Evolutionary conservation across 306 rosid genomes (phyloP).

Genomic region (Hippophae gyantsensis): DNA sequence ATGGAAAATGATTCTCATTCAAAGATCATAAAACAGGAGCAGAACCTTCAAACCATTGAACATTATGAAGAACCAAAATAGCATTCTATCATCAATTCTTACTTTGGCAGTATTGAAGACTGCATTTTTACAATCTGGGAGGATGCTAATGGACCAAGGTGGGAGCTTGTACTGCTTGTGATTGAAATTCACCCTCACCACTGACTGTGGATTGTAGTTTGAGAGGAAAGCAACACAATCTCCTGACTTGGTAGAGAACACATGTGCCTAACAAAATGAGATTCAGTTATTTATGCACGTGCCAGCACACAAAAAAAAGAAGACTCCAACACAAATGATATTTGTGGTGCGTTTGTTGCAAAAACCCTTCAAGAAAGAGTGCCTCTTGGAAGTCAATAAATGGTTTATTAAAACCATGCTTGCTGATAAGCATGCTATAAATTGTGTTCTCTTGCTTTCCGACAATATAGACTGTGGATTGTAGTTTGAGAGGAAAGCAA

Average conservation of each 20-base stretch:
- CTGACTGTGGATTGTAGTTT: conserved; percentile 43
- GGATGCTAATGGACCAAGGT: conserved; percentile 84
- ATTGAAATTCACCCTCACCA: conserved; percentile 48
- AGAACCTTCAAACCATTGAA: background rate
- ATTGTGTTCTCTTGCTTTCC: background rate
- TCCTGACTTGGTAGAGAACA: conserved; percentile 46
- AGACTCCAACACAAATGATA: background rate
- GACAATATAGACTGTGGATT: conserved; percentile 26
- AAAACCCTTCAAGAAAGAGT: too few relatives aligned
- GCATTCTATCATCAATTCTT: conserved; percentile 9
- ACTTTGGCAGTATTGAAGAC: conserved; percentile 80
- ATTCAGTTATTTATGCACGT: conserved; percentile 5
- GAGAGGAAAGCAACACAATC: conserved; percentile 80
- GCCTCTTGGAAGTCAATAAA: too few relatives aligned
- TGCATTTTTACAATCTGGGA: conserved; percentile 69
- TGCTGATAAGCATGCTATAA: too few relatives aligned
- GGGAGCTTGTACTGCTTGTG: conserved; percentile 50
- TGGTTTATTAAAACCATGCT: too few relatives aligned
- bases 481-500: conserved; percentile 80
- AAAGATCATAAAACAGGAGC: background rate
- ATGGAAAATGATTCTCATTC: background rate
- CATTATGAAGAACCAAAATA: background rate
- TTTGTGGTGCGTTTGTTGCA: too few relatives aligned
- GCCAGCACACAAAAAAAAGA: background rate
- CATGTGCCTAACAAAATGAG: conserved; percentile 45